Base-by-base conservation (phyloP, 495 filamentous ascomycete genomes). In the Ramalina peruviana region DNA sequence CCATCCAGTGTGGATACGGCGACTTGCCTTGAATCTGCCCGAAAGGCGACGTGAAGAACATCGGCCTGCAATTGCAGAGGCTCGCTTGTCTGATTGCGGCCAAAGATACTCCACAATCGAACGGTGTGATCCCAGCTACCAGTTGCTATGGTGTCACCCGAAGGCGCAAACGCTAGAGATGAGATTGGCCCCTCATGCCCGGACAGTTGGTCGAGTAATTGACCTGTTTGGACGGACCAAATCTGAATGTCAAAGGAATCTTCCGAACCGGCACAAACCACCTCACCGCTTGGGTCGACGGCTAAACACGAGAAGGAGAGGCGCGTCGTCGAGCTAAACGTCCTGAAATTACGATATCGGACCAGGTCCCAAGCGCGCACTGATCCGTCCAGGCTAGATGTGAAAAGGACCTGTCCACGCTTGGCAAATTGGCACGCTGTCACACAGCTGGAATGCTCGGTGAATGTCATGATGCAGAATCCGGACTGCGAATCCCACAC, bases 191-290 rank as follows among this genome's bases (percentile, higher is more conserved):
- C 92, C 65, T 97, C 92, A 56, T 98, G 92, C 9, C 93, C 92
- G 9, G 88, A 73, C 13, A 98, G 73, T 51, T 82, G 82, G 58
- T 98, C 92, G 4, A 98, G 78, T 41, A 97, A 72, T 62, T 98
- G 92, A 10, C 92, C 92, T 4, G 92, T 98, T 63, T 98, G 93
- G 16, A 98, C 92, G 36, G 87, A 94, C 92, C 92, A 98, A 39
- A 96, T 81, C 60, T 97, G 88, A 41, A 98, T 86, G 63, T 97
- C 88, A 55, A 97, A 97, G 19, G 86, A 93, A 63, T 96, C 92
- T 12, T 93, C 72, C 25, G 88, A 95, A 1, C 93, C 92, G 9
- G 92, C 92, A 56, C 90, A 95, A 33, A 98, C 81, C 9, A 98
- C 82, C 61, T 98, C 92, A 46, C 90, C 90, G 55, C 85, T 90